Evolutionary conservation across 164 flowering plant genomes (phyloP).

Genomic region (Malania oleifera): DNA sequence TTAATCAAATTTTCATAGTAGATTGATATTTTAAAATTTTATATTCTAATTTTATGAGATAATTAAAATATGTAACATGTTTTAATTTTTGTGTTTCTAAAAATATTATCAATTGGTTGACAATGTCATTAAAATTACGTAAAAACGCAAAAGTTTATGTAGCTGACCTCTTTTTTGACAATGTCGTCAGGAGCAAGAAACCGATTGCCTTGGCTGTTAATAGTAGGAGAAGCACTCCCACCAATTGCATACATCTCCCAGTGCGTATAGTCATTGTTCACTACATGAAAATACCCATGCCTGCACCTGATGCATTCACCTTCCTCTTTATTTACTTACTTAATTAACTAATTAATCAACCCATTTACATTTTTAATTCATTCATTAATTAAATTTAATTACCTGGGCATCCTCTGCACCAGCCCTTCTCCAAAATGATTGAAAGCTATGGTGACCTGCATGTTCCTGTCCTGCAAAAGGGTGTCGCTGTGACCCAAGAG

Average conservation of each 20-base stretch:
- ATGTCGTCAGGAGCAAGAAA: slow-evolving; percentile 58
- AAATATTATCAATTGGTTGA: too few species aligned
- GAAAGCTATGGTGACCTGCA: slow-evolving; percentile 79
- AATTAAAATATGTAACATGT: too few species aligned
- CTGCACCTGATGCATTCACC: too few species aligned
- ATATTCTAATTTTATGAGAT: too few species aligned
- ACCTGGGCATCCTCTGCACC: slow-evolving; percentile 81
- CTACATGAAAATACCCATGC: slow-evolving; percentile 78
- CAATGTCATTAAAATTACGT: too few species aligned
- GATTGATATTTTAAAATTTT: too few species aligned
- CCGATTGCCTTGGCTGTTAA: slow-evolving; percentile 80
- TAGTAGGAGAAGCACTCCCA: slow-evolving; percentile 79
- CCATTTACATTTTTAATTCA: too few species aligned
- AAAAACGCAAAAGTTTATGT: background rate
- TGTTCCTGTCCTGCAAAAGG: slow-evolving; percentile 47
- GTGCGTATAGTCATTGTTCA: slow-evolving; percentile 79
- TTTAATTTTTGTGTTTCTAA: too few species aligned
- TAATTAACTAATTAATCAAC: too few species aligned
- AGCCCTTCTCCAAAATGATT: slow-evolving; percentile 86
- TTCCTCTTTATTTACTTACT: too few species aligned
- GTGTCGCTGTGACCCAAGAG: slow-evolving; percentile 67
- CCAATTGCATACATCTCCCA: slow-evolving; percentile 91
- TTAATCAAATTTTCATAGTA: too few species aligned
- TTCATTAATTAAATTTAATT: background rate
- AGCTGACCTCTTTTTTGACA: slow-evolving; percentile 52